Evolutionary conservation across 108 stramenopile genomes (phyloP).

Genomic region (Cyclotella atomus): DNA sequence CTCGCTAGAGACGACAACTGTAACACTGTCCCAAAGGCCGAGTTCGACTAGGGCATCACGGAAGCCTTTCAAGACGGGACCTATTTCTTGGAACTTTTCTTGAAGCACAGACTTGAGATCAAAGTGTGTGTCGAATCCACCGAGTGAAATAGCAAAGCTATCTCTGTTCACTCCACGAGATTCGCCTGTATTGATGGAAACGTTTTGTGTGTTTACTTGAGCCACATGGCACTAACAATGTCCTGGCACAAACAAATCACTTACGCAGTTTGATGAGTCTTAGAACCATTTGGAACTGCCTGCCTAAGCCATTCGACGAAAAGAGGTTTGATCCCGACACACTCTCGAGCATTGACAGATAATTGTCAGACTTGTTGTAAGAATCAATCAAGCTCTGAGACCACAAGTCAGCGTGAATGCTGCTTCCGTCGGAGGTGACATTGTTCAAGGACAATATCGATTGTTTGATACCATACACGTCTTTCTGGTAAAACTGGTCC

Average conservation of each 20-base stretch:
- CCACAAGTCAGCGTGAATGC: slow-evolving; percentile 30
- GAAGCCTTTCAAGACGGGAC: slow-evolving; percentile 48
- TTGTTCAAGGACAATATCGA: slow-evolving; percentile 13
- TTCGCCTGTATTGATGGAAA: neutral
- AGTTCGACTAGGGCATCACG: slow-evolving; percentile 38
- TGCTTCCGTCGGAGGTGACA: slow-evolving; percentile 7
- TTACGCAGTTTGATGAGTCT: slow-evolving; percentile 50
- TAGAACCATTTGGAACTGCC: slow-evolving; percentile 30
- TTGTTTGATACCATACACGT: slow-evolving; percentile 1
- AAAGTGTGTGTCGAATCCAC: slow-evolving; percentile 68
- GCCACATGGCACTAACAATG: no score
- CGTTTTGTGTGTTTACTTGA: no score
- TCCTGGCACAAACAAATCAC: neutral
- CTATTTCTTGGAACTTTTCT: slow-evolving; percentile 23
- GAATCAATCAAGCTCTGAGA: slow-evolving; percentile 33
- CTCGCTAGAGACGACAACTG: slow-evolving; percentile 59
- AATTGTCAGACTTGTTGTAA: slow-evolving; percentile 3
- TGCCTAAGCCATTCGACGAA: neutral
- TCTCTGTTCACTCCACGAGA: slow-evolving; percentile 54
- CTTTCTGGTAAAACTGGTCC: slow-evolving; percentile 12
- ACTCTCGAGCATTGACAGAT: neutral
- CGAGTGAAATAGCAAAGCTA: slow-evolving; percentile 50
- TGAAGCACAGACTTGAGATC: neutral
- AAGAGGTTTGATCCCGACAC: neutral
- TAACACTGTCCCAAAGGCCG: slow-evolving; percentile 59